phyloP scores from a whole-genome alignment of 306 rosid genomes.

The Vigna nakashimae region DNA sequence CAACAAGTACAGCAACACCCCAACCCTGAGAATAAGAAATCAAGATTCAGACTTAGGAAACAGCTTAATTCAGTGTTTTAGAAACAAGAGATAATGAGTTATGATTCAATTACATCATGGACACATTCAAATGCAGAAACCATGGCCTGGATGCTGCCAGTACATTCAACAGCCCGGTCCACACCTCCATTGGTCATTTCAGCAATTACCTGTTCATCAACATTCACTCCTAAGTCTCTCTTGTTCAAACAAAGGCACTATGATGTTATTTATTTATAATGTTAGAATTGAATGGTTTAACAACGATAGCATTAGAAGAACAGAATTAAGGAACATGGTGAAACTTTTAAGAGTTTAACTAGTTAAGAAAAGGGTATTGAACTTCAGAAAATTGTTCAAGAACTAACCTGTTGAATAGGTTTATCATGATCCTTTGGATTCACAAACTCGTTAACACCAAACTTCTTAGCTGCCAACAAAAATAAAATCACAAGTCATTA shows the following conservation, averaged over 20 bases:
- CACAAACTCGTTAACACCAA: slow-evolving; percentile 82
- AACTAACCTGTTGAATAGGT: slow-evolving; percentile 78
- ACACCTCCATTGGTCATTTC: slow-evolving; percentile 24
- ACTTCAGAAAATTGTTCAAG: background rate
- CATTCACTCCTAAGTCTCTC: background rate
- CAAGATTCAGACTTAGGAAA: background rate
- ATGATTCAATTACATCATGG: background rate
- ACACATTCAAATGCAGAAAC: slow-evolving; percentile 7
- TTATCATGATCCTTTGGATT: slow-evolving; percentile 88
- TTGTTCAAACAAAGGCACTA: background rate
- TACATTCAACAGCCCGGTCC: slow-evolving; percentile 20
- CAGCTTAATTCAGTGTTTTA: background rate
- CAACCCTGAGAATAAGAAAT: slow-evolving; percentile 14
- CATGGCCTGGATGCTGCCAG: slow-evolving; percentile 20
- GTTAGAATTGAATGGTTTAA: background rate
- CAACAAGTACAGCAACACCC: slow-evolving; percentile 32
- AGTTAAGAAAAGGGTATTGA: background rate
- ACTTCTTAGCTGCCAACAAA: slow-evolving; percentile 73
- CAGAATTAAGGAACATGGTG: too few relatives aligned
- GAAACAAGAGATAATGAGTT: background rate
- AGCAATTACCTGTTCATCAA: slow-evolving; percentile 21
- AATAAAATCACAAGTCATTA: background rate
- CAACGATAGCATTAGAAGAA: background rate
- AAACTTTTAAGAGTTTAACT: background rate
- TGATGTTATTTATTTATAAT: background rate